These are phyloP conservation scores for Cladophialophora immunda DNA, from an alignment of 2,329 filamentous ascomycete species.

Conservation along the genomic window DNA sequence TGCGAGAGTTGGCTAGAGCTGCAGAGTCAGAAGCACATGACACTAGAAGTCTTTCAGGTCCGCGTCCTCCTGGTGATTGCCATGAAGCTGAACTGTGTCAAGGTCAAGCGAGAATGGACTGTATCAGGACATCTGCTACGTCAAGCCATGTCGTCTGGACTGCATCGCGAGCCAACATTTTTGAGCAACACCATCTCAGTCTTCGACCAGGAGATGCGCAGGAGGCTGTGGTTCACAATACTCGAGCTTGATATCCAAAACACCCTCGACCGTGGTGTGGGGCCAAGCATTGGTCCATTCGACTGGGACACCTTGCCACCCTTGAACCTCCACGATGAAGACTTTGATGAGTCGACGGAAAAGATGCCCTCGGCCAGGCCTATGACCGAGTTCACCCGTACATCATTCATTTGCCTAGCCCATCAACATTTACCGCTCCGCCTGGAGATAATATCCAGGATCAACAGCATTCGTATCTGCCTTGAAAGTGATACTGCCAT, in stretches of 20 bases:
- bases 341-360: conserved; percentile 35
- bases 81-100: conserved; percentile 58
- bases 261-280: conserved; percentile 64
- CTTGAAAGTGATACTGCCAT: conserved; percentile 42
- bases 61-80: conserved; percentile 58
- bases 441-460: conserved; percentile 42
- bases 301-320: conserved; percentile 61
- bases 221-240: conserved; percentile 66
- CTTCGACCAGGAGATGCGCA: conserved; percentile 63
- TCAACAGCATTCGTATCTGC: conserved; percentile 43
- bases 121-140: conserved; percentile 57
- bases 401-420: conserved; percentile 43
- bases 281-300: conserved; percentile 53
- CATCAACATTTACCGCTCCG: conserved; percentile 42
- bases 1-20: conserved; percentile 38
- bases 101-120: conserved; percentile 61
- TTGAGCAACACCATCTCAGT: conserved; percentile 48
- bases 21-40: conserved; percentile 62
- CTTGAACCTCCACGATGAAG: conserved; percentile 44
- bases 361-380: conserved; percentile 37
- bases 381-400: conserved; percentile 40
- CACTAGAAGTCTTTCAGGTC: conserved; percentile 58
- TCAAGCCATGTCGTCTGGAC: conserved; percentile 58
- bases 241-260: conserved; percentile 65
- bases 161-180: conserved; percentile 59